Evolutionary conservation across 495 filamentous ascomycete species (phyloP).

Genomic region (Aspergillus nanangensis): DNA sequence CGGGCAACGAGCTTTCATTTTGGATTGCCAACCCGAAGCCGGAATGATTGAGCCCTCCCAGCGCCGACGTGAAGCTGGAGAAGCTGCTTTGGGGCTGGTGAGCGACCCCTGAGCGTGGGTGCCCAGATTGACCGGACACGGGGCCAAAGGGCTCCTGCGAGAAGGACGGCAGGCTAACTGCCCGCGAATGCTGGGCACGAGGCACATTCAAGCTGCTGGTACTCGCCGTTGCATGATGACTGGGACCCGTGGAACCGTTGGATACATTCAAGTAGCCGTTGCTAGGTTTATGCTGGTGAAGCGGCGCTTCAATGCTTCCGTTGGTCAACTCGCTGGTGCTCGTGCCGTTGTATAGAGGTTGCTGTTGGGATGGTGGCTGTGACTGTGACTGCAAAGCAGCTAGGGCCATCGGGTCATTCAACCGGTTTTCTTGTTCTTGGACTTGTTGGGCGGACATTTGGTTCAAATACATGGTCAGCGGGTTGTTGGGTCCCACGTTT

Average conservation of each 20-base stretch:
- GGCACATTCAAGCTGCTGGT: constrained; percentile 52
- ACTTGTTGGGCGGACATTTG: constrained; percentile 78
- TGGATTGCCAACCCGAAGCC: constrained; percentile 61
- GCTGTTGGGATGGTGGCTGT: constrained; percentile 47
- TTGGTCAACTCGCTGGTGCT: constrained; percentile 54
- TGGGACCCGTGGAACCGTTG: constrained; percentile 55
- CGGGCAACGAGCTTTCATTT: constrained; percentile 57
- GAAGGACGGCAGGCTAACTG: constrained; percentile 77
- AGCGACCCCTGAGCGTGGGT: constrained; percentile 39
- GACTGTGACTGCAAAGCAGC: constrained; percentile 61
- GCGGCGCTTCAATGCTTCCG: constrained; percentile 42
- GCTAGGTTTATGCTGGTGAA: constrained; percentile 55
- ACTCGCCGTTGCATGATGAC: constrained; percentile 59
- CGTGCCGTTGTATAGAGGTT: constrained; percentile 44
- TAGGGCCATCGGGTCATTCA: constrained; percentile 46
- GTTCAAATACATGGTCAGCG: constrained; percentile 88
- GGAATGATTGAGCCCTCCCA: constrained; percentile 53
- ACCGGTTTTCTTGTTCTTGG: constrained; percentile 53
- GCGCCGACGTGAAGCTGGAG: constrained; percentile 52
- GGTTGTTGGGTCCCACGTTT: constrained; percentile 77
- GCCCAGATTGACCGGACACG: constrained; percentile 33
- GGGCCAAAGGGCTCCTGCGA: constrained; percentile 56
- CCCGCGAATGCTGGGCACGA: constrained; percentile 73
- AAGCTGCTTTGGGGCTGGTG: constrained; percentile 55
- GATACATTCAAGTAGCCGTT: constrained; percentile 57